Evolutionary conservation across 306 rosid species (phyloP).

Genomic region (Fragaria vesca): DNA sequence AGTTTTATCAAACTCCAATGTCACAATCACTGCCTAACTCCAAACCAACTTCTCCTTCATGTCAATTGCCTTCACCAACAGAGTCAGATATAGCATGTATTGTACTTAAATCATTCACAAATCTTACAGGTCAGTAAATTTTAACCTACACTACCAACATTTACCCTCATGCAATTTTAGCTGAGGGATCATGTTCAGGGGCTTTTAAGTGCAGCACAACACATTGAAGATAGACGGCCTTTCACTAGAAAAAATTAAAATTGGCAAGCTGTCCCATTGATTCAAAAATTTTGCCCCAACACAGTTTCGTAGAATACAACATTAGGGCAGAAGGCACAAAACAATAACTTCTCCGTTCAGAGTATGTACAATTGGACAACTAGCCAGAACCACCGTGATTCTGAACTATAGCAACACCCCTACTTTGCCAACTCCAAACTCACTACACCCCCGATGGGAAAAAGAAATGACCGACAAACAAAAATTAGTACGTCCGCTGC

Average conservation of each 20-base stretch:
- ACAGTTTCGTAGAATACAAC: conserved; percentile 15
- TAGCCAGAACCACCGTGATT: conserved; percentile 27
- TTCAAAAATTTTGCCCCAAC: conserved; percentile 23
- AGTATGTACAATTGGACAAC: conserved; percentile 58
- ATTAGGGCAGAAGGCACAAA: conserved; percentile 23
- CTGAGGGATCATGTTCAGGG: conserved; percentile 3
- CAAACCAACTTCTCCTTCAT: conserved; percentile 47
- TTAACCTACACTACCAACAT: conserved; percentile 32
- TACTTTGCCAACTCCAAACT: conserved; percentile 35
- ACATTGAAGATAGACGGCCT: conserved; percentile 3
- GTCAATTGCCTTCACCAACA: conserved; percentile 62
- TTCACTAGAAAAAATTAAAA: conserved; percentile 2
- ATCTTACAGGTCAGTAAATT: background rate
- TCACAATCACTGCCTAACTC: conserved; percentile 44
- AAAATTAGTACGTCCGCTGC: conserved; percentile 38
- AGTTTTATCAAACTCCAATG: conserved; percentile 25
- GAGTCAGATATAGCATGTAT: conserved; percentile 30
- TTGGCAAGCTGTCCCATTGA: conserved; percentile 14
- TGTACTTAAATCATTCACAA: conserved; percentile 25
- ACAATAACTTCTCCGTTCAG: conserved; percentile 21
- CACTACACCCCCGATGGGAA: conserved; percentile 24
- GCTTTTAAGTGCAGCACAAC: background rate
- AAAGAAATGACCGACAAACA: background rate
- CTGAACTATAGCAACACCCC: conserved; percentile 21
- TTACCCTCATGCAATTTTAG: conserved; percentile 6